Evolutionary conservation across 352 stramenopile species (phyloP).

Genomic region (Globisporangium abappressorium): DNA sequence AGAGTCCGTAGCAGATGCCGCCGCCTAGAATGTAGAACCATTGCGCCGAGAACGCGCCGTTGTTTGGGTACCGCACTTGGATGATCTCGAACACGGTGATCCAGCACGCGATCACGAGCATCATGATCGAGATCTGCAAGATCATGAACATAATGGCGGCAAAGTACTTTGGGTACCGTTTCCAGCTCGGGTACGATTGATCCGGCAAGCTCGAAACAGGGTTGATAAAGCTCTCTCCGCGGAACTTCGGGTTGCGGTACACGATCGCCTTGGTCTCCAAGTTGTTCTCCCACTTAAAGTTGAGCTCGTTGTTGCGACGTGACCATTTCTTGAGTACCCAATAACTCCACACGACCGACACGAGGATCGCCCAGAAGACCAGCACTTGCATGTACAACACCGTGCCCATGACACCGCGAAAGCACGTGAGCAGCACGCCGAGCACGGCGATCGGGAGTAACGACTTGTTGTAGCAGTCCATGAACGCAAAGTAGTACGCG

Average conservation of each 20-base stretch:
- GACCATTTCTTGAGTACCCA: slow-evolving; percentile 79
- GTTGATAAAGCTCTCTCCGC: slow-evolving; percentile 52
- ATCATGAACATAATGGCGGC: slow-evolving; percentile 64
- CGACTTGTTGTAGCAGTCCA: slow-evolving; percentile 86
- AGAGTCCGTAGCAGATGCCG: slow-evolving; percentile 74
- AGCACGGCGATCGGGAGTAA: slow-evolving; percentile 74
- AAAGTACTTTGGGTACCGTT: slow-evolving; percentile 72
- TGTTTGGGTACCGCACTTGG: slow-evolving; percentile 66
- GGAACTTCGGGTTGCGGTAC: slow-evolving; percentile 75
- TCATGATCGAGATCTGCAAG: slow-evolving; percentile 83
- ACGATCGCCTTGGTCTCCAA: slow-evolving; percentile 61
- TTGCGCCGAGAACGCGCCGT: slow-evolving; percentile 65
- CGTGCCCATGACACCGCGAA: slow-evolving; percentile 58
- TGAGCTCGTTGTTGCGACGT: slow-evolving; percentile 71
- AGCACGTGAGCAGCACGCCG: slow-evolving; percentile 62
- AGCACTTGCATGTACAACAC: slow-evolving; percentile 83
- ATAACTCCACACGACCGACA: slow-evolving; percentile 83
- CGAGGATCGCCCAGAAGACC: slow-evolving; percentile 63
- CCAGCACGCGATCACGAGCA: slow-evolving; percentile 81
- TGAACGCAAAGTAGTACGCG: slow-evolving; percentile 85
- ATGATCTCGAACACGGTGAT: slow-evolving; percentile 79
- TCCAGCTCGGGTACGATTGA: slow-evolving; percentile 73
- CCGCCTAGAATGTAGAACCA: slow-evolving; percentile 81
- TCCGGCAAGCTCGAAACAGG: slow-evolving; percentile 60
- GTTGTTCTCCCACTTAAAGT: slow-evolving; percentile 70